Base-by-base conservation (phyloP, 495 filamentous ascomycete genomes). In the Annulohypoxylon nitens region DNA sequence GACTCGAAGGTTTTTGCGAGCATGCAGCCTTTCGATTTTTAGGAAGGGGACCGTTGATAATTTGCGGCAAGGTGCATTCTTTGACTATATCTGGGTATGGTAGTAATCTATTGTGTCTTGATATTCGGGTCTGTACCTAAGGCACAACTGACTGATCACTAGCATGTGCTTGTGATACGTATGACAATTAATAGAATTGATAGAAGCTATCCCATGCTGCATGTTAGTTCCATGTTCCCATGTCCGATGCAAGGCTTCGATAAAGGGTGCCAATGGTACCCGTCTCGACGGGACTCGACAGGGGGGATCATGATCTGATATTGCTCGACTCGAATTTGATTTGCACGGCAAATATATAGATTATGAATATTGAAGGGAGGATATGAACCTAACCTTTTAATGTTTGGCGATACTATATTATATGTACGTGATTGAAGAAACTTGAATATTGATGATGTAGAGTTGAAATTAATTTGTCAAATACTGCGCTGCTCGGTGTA, bases 231-330 rank as follows among this genome's bases (percentile, higher is more conserved):
- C 8, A 53, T 26, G 20, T 30, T 23, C 20, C 20, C 20, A 23
- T 23, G 20, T 23, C 4, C 3, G 23, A 53, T 54, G 50, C 50
- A n/a, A 54, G 50, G 50, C 50, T 14, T 54, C 25, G 25, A 54
- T 14, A 54, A 33, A n/a, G 10, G 8, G 16, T 57, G n/a, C 54
- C 54, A 58, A 58, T 58, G 12, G n/a, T 39, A 39, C 39, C 33
- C 54, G 18, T 58, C 34, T 34, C n/a, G 39, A 58, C 9, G 54
- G 34, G 16, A 20, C 23, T 48, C 59, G 43, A 48, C 59, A 30
- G 14, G 36, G 48, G 30, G 30, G 30, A 36, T 45, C 11, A 64
- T 64, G 50, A 64, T 64, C 48, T 64, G 62, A 64, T 48, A 54
- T 33, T 33, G 4, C 1, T 33, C 1, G 3, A 54, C 50, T 26